Base-by-base conservation (phyloP, 805 yeast species). In the Spencermartinsiella europaea region DNA sequence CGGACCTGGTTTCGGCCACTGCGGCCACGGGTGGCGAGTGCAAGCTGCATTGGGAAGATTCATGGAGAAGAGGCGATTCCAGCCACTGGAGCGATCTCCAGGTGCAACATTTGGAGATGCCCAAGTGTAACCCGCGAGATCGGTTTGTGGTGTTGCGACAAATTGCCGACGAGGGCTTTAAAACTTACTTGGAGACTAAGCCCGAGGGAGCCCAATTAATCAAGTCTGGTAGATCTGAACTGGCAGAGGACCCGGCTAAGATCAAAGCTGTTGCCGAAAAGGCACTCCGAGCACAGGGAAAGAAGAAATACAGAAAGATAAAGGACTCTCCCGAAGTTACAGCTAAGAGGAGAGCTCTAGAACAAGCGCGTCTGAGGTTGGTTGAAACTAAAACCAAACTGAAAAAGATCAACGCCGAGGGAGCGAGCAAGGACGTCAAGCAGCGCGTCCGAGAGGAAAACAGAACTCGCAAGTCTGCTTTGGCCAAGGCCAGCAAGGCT, bases 31-130 rank as follows among this genome's bases (percentile, higher is more conserved):
- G 48, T 15, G 45, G 36, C 21, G 45, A 51, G n/a, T 70, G 82
- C 34, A 76, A 70, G 38, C 70, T 88, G 20, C 74, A 72, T 56
- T 90, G 98, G 98, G 96, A 88, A 58, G 79, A 80, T 54, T 70
- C 77, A 44, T 89, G 95, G 95, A 77, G 95, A 65, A 80, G 79
- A 67, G 98, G 98, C 40, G 89, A 79, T 44, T 81, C 77, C 40
- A 68, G 72, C 52, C 74, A 82, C 64, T 89, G 97, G 97, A 20
- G 41, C 4, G 44, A 40, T 12, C 31, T 38, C 8, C 21, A 41
- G 15, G 53, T 54, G 10, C 39, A 47, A 33, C 60, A 56, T 44
- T 40, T 42, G n/a, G 44, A 52, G 16, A 22, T 56, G 28, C 60
- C 60, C 2, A 37, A 43, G 21, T 47, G 40, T 42, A 53, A 47